These are phyloP conservation scores for Mucor indicus DNA, from an alignment of 371 early-diverging fungal species.

Conservation along the genomic window DNA sequence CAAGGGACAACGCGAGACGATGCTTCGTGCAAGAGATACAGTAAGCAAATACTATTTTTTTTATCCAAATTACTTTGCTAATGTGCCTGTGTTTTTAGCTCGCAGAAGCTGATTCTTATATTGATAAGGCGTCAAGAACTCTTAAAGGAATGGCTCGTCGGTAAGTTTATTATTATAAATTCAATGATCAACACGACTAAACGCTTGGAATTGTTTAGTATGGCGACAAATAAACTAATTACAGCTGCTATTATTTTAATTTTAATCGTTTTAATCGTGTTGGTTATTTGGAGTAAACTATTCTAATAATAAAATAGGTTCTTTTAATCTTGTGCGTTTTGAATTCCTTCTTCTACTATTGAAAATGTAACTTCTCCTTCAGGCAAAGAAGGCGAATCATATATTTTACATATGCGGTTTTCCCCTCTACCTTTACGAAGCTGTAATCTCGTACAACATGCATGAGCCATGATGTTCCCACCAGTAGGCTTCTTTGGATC, in stretches of 20 bases:
- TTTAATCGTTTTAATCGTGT: conserved; percentile 78
- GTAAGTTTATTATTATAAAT: conserved; percentile 47
- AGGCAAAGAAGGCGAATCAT: conserved; percentile 86
- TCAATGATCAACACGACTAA: background rate
- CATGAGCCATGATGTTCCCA: conserved; percentile 98
- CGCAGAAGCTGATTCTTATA: conserved; percentile 83
- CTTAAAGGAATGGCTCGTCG: conserved; percentile 89
- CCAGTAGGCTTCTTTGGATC: conserved; percentile 99
- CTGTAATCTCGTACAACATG: conserved; percentile 74
- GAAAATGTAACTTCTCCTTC: conserved; percentile 76
- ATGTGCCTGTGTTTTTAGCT: conserved; percentile 42
- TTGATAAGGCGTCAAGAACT: conserved; percentile 86
- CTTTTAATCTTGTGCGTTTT: conserved; percentile 52
- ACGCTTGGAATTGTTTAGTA: conserved; percentile 47
- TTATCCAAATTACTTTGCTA: background rate
- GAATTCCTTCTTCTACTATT: conserved; percentile 66
- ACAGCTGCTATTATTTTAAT: conserved; percentile 83
- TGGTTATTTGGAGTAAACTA: conserved; percentile 77
- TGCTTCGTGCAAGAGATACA: conserved; percentile 80
- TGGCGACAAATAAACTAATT: conserved; percentile 87
- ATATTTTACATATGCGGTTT: conserved; percentile 84
- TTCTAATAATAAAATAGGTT: conserved; percentile 18
- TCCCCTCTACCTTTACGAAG: conserved; percentile 85
- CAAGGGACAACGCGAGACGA: conserved; percentile 88
- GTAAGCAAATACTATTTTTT: conserved; percentile 39